A percentile compares a stretch with the other conserved stretches of the same genome.
phyloP scores from a whole-genome alignment of 306 rosid genomes.

The Hippophae gyantsensis region DNA sequence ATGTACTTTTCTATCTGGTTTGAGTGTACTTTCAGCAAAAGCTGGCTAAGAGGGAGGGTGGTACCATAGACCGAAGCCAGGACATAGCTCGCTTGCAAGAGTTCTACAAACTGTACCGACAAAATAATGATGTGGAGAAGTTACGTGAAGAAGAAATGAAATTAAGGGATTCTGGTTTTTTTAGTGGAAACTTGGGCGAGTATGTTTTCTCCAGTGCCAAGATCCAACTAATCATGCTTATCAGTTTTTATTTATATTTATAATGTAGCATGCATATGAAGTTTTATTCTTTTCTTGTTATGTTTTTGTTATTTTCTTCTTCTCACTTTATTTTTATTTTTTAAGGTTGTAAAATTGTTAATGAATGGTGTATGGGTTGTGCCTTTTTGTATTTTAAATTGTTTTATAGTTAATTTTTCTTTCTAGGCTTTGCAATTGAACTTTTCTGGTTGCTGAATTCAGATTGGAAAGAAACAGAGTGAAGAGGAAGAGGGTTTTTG shows the following conservation, averaged over 20 bases:
- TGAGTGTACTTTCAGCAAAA: conserved; percentile 67
- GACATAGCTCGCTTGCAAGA: conserved; percentile 67
- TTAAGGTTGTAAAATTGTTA: too few species aligned
- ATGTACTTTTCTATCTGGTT: conserved; percentile 17
- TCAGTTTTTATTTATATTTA: conserved; percentile 2
- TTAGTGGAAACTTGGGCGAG: conserved; percentile 88
- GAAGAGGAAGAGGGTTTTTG: conserved; percentile 80
- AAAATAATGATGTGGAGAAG: conserved; percentile 61
- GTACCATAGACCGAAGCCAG: conserved; percentile 78
- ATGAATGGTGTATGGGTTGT: too few species aligned
- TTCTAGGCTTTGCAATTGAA: background rate
- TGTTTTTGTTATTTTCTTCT: too few species aligned
- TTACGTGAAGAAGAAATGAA: conserved; percentile 74
- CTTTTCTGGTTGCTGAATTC: conserved; percentile 12
- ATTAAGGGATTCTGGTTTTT: conserved; percentile 74
- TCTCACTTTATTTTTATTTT: too few species aligned
- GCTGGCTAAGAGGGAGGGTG: conserved; percentile 71
- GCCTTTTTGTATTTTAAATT: too few species aligned
- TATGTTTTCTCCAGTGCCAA: conserved; percentile 32
- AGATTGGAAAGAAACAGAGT: conserved; percentile 85
- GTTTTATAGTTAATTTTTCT: background rate
- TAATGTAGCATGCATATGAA: background rate
- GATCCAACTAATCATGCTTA: background rate
- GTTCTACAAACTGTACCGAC: conserved; percentile 72
- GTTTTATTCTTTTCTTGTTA: too few species aligned